Base-by-base conservation (phyloP, 2,329 filamentous ascomycete species). In the Ophiostoma sp. region DNA sequence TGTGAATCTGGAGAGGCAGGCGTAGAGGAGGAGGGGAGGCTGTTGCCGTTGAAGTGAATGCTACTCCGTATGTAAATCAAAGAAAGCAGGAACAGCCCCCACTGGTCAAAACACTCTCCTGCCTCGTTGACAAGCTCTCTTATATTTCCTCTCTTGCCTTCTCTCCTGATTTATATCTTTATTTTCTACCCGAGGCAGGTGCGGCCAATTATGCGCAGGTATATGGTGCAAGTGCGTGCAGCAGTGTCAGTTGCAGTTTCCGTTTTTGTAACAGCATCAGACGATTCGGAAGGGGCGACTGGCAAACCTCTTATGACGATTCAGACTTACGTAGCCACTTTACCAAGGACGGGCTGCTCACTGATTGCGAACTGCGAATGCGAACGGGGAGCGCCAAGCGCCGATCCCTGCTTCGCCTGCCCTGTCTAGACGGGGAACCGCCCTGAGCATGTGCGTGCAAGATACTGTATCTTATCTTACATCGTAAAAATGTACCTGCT, bases 31-130 rank as follows among this genome's bases (percentile, higher is more conserved):
- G 41, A 35, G 62, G 11, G 62, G 27, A 44, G 48, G 39, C 31
- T 31, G 39, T 41, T 41, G 39, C 39, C 39, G 39, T 41, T 41
- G 15, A 41, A 41, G 39, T n/a, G n/a, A n/a, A n/a, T n/a, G n/a
- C n/a, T n/a, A n/a, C n/a, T n/a, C n/a, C n/a, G n/a, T n/a, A n/a
- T 31, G 27, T 31, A 57, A 57, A 15, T 27, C 23, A 23, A 57
- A 35, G 41, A 27, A 54, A 54, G 69, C 69, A 70, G 65, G 69
- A 70, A 33, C 65, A 35, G 23, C 13, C 36, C 54, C 65, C 69
- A 68, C 69, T 70, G 13, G 67, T n/a, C 44, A n/a, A 48, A 48
- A n/a, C 44, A 48, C 27, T 31, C 27, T 70, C 66, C 36, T 70
- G 65, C 66, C 54, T 39, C 11, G 44, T 39, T 33, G 69, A 3